Evolutionary conservation across 1,284 basidiomycete genomes (phyloP), one percentile per base, ranked within the genome.

Genomic region (Phenoliferia sp.): DNA sequence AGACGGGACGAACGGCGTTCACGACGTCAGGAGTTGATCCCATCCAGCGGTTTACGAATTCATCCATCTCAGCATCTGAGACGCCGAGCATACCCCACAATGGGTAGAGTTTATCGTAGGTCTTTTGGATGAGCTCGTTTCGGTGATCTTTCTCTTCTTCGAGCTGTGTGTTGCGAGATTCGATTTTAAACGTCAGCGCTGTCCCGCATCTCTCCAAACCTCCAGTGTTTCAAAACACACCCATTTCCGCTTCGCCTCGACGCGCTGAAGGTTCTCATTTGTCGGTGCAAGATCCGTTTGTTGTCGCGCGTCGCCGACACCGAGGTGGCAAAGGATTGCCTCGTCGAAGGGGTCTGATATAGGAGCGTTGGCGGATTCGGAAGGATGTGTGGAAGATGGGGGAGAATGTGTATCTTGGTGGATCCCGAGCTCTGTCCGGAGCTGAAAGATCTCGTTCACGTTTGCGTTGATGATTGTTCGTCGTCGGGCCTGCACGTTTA

Each of bases 101-200:
- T 0, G 84, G 84, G 75, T 91, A 91, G 1, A 94, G 83, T 69
- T 90, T 87, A 77, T 94, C 90, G 76, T 92, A 94, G 83, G 92
- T 87, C 1, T 85, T 83, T 76, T 94, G 92, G 44, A 94, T 93
- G 70, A 87, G 85, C 3, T 84, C 79, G 75, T 92, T 90, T 19
- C 90, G 83, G 34, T 83, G 81, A 36, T 83, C 82, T 77, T 90
- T 91, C 62, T 85, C 81, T 17, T 87, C 86, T 68, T 87, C 86
- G 34, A 93, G 82, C 76, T 78, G 59, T 17, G 36, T 31, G 4
- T 10, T 4, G 48, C 35, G 22, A 26, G 63, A 9, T 1, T 28
- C 5, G 2, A 22, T 12, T 44, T 12, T 44, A 12, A 44, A 44
- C n/a, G n/a, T n/a, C n/a, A n/a, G n/a, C n/a, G n/a, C n/a, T n/a